Base-by-base conservation (phyloP, 169 alveolate genomes). In the Eimeria praecox region DNA sequence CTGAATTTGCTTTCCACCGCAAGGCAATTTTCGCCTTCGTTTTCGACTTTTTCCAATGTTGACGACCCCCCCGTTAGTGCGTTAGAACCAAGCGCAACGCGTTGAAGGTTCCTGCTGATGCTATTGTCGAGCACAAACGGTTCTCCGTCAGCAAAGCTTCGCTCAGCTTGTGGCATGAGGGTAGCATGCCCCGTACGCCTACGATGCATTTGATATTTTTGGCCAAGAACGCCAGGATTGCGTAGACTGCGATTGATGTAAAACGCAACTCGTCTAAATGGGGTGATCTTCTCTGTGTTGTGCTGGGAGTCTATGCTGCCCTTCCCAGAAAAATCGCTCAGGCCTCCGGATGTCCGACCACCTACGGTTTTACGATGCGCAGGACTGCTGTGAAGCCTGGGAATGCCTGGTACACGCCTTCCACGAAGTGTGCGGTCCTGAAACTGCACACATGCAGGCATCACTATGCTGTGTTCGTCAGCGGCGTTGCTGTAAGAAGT, bases 191-290 rank as follows among this genome's bases (percentile, higher is more conserved):
- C n/a, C 0, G 93, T 22, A 14, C 83, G 49, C 18, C 22, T 56
- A 22, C 52, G 56, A 38, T 14, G 12, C 2, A 75, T 71, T 16
- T 20, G n/a, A 33, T 59, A 40, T 42, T 27, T 22, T 59, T 44
- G 83, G 59, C 33, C 62, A 40, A 64, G 64, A n/a, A 54, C 20
- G 62, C 93, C 93, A 56, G 78, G 22, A 49, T 42, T 38, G 12
- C 40, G 93, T 52, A 56, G 93, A n/a, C 82, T 87, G 71, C 93
- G 93, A 42, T 87, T 80, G 30, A 87, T 38, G 27, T 87, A 62
- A 30, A 62, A 40, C 2, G 93, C 56, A 87, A 87, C 82, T 38
- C 93, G 82, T 42, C 62, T 35, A 12, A 87, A 46, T 2, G 93
- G 20, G 35, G 93, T 62, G 82, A 46, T 20, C 42, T 62, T 87